Evolutionary conservation across 1,284 basidiomycete genomes (phyloP).

Genomic region (Ustilago sp.): DNA sequence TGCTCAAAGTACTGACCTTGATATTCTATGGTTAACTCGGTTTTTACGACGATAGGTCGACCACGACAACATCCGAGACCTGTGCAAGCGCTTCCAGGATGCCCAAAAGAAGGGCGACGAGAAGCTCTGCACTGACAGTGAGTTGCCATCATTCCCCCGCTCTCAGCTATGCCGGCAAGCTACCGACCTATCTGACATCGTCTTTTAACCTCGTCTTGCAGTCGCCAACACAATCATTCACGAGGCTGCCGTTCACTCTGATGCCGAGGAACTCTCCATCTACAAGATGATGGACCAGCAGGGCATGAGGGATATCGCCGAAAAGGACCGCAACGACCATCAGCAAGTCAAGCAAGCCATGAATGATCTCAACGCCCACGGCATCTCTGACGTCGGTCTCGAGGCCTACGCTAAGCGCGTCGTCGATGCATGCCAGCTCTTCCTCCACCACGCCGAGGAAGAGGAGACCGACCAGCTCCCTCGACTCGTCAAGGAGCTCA

Average conservation of each 20-base stretch:
- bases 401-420: conserved; percentile 42
- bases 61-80: conserved; percentile 57
- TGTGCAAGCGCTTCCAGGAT: conserved; percentile 31
- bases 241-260: conserved; percentile 38
- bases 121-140: conserved; percentile 33
- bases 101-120: conserved; percentile 27
- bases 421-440: conserved; percentile 44
- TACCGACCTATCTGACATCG: not conserved
- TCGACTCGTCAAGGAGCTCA: conserved; percentile 28
- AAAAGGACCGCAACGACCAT: conserved; percentile 53
- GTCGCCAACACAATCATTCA: conserved; percentile 44
- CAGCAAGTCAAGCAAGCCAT: conserved; percentile 55
- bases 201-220: not conserved
- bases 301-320: conserved; percentile 25
- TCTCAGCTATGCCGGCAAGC: not conserved
- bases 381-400: conserved; percentile 23
- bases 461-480: conserved; percentile 49
- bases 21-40: not conserved
- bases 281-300: conserved; percentile 54
- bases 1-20: not conserved
- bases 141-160: not conserved
- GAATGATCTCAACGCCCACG: conserved; percentile 41
- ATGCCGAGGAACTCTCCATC: conserved; percentile 48
- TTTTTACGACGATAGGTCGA: conserved; percentile 29
- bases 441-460: conserved; percentile 55